Base-by-base conservation (phyloP, 441 rosid species). In the Erysimum pusillum region DNA sequence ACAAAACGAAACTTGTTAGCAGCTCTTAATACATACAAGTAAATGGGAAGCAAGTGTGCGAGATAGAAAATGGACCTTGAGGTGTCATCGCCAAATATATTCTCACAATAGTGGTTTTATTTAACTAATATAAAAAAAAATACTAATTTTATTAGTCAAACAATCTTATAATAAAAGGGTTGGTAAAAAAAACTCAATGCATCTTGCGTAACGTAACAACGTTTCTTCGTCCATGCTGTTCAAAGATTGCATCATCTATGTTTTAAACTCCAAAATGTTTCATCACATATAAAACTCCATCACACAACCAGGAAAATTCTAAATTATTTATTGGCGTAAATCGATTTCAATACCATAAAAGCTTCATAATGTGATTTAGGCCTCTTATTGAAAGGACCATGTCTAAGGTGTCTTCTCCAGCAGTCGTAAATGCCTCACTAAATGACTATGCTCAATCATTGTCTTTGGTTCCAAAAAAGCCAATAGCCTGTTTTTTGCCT, bases 301-400 rank as follows among this genome's bases (percentile, higher is more conserved):
- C n/a, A 15, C 15, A 14, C 52, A 46, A 46, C 18, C 39, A 34
- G 10, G 42, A 15, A 9, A 58, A 15, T 36, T 58, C 14, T n/a
- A 34, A 4, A 31, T 56, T 9, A n/a, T 34, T 32, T 32, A n/a
- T 36, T 3, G 64, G 45, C 5, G 46, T 60, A 10, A 60, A 59
- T 17, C 64, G 14, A 36, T 4, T 57, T 54, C 2, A 6, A 52
- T 60, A 60, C 44, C 64, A 17, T 9, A 0, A 34, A 34, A 15
- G 9, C 18, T 4, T 8, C 20, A 18, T 5, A 4, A 4, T 35
- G 64, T 60, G 3, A 60, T 38, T 39, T 10, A 20, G 46, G 65
- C 64, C 65, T 38, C 65, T 60, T 60, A 12, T 60, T 11, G 12
- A 18, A 39, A 48, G 48, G 66, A 20, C 48, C 66, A 20, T 39